These are phyloP conservation scores for Septoria petroselini DNA, from an alignment of 2,329 filamentous ascomycete species.

Conservation along the genomic window DNA sequence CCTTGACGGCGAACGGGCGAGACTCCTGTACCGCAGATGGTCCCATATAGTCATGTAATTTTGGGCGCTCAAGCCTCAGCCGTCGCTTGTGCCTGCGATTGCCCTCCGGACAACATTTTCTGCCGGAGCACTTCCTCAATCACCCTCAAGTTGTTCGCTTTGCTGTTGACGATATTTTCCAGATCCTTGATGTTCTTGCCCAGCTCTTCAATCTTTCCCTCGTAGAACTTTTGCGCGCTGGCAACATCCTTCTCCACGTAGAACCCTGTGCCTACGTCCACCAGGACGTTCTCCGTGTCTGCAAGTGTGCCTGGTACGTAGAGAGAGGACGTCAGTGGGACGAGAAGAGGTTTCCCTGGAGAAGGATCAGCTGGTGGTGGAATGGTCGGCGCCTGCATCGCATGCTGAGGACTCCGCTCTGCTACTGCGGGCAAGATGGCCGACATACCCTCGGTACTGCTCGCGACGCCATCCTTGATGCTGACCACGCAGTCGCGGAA, in stretches of 20 bases:
- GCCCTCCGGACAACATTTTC: conserved; percentile 35
- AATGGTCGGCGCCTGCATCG: too few species aligned
- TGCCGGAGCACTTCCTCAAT: conserved; percentile 75
- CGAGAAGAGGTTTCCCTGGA: conserved; percentile 65
- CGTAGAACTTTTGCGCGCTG: conserved; percentile 66
- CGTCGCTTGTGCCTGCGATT: conserved; percentile 19
- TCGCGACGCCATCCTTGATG: conserved; percentile 52
- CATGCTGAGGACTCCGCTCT: too few species aligned
- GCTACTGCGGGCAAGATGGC: neutral
- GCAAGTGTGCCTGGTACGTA: conserved; percentile 84
- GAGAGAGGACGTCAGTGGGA: conserved; percentile 91
- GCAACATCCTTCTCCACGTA: conserved; percentile 78
- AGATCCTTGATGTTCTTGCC: conserved; percentile 63
- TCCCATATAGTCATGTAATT: too few species aligned
- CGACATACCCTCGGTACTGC: conserved; percentile 39
- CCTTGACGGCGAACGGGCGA: too few species aligned
- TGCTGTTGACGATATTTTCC: conserved; percentile 66
- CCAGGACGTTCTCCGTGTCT: conserved; percentile 72
- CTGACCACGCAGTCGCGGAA: conserved; percentile 86
- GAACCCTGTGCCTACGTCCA: conserved; percentile 92
- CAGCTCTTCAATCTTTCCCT: conserved; percentile 64
- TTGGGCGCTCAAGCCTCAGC: conserved; percentile 7
- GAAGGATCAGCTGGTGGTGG: conserved; percentile 3
- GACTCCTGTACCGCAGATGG: too few species aligned
- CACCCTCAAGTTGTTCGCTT: conserved; percentile 78